Percentiles rank a stretch among this genome's conserved stretches.
Conservation (phyloP, 2,329 filamentous ascomycete genomes). For the Fusarium circinatum region DNA sequence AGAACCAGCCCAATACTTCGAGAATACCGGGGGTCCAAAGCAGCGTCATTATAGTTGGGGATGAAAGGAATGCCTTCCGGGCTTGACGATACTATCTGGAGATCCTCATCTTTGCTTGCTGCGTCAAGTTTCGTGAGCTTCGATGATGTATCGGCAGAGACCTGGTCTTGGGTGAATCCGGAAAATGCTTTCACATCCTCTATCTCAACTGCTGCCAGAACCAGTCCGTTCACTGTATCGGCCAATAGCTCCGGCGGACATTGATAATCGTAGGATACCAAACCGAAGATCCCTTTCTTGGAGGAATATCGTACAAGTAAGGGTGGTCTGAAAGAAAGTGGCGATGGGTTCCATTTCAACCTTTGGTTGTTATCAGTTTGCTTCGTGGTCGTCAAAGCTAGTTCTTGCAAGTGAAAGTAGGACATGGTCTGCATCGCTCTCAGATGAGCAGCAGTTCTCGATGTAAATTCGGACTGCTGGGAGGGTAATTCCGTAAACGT, state of each 20-base stretch:
- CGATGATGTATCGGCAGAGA: background rate
- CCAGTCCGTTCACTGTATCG: slow-evolving; percentile 75
- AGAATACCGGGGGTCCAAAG: slow-evolving; percentile 69
- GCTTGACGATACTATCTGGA: slow-evolving; percentile 31
- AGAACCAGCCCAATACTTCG: slow-evolving; percentile 72
- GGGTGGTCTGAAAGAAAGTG: slow-evolving; percentile 67
- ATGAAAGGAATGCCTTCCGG: slow-evolving; percentile 72
- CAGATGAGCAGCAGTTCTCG: slow-evolving; percentile 72
- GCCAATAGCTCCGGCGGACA: slow-evolving; percentile 66
- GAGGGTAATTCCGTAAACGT: slow-evolving; percentile 67
- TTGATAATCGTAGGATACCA: slow-evolving; percentile 75
- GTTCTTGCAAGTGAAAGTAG: slow-evolving; percentile 70
- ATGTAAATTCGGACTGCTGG: slow-evolving; percentile 63
- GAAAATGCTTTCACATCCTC: slow-evolving; percentile 64
- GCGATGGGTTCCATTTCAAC: slow-evolving; percentile 61
- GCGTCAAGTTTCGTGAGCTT: slow-evolving; percentile 32
- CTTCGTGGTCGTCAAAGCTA: slow-evolving; percentile 32
- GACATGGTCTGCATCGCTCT: slow-evolving; percentile 82
- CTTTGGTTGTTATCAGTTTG: background rate
- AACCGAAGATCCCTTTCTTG: slow-evolving; percentile 66
- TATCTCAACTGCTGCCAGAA: slow-evolving; percentile 73
- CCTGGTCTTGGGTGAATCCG: slow-evolving; percentile 28
- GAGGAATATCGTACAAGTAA: slow-evolving; percentile 70
- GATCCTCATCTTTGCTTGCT: background rate
- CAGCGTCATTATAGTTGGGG: slow-evolving; percentile 60